A percentile compares a stretch with the other conserved stretches of the same genome.
phyloP scores from a whole-genome alignment of 2,329 filamentous ascomycete genomes.

The Monilinia vaccinii-corymbosi region DNA sequence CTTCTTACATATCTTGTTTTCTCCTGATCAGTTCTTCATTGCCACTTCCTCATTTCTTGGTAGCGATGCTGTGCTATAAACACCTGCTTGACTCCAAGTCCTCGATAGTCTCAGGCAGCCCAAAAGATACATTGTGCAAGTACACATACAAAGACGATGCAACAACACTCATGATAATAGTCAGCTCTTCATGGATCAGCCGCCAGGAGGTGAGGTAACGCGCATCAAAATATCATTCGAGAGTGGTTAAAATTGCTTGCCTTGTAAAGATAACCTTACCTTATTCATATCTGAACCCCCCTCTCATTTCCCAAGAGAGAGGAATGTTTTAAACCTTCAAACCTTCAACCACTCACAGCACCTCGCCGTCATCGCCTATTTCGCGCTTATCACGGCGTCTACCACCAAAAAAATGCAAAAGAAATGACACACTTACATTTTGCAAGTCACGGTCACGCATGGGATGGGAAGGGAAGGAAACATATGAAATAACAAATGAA shows the following conservation, averaged over 20 bases:
- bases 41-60: not conserved
- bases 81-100: not conserved
- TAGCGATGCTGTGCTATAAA: not conserved
- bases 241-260: not conserved
- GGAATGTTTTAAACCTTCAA: not conserved
- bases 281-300: not conserved
- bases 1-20: not conserved
- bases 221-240: not conserved
- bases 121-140: not conserved
- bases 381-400: not conserved
- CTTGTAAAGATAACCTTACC: not conserved
- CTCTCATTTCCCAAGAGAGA: not conserved
- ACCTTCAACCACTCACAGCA: not conserved
- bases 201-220: not conserved
- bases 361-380: not conserved
- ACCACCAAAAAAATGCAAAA: not conserved
- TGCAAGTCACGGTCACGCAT: not conserved
- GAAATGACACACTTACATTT: not conserved
- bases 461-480: not conserved
- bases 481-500: not conserved
- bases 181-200: no score
- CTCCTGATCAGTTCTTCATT: not conserved
- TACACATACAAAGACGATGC: not conserved
- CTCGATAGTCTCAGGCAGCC: not conserved
- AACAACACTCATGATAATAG: not conserved